A percentile compares a stretch with the other conserved stretches of the same genome.
These are phyloP conservation scores for Fusarium graminum DNA, from an alignment of 2,329 filamentous ascomycete genomes.

Conservation along the genomic window DNA sequence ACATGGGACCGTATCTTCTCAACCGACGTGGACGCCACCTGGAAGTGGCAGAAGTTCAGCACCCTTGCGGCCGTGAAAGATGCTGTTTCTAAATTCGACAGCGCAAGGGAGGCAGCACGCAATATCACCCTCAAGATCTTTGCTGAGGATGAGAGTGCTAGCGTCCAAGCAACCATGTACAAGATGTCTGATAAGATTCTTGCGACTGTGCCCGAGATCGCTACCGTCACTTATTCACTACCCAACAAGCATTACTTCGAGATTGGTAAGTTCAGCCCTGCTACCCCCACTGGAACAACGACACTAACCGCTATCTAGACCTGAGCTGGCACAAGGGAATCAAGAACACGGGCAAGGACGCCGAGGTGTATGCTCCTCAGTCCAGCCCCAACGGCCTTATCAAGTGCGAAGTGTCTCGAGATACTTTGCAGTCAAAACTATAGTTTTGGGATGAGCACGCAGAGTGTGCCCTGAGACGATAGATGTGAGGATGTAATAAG, in stretches of 20 bases:
- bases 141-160: constrained; percentile 89
- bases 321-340: constrained; percentile 95
- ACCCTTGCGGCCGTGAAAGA: constrained; percentile 75
- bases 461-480: constrained; percentile 16
- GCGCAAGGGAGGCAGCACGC: constrained; percentile 81
- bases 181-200: constrained; percentile 95
- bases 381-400: constrained; percentile 95
- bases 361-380: constrained; percentile 95
- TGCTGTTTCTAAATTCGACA: constrained; percentile 77
- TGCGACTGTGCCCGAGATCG: constrained; percentile 76
- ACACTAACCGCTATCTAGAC: constrained; percentile 65
- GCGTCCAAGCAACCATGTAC: constrained; percentile 98
- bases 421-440: constrained; percentile 43
- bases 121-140: constrained; percentile 92
- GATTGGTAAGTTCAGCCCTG: constrained; percentile 72
- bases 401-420: constrained; percentile 85
- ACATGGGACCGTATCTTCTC: constrained; percentile 96
- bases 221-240: constrained; percentile 82
- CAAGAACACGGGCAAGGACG: constrained; percentile 95
- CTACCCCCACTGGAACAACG: constrained; percentile 1
- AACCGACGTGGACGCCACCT: constrained; percentile 88
- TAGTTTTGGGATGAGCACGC: constrained; percentile 15
- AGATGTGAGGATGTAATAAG: constrained; percentile 35
- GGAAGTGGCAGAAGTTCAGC: constrained; percentile 84
- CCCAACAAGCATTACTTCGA: constrained; percentile 99